These are phyloP conservation scores for Cyamopsis tetragonoloba DNA, from an alignment of 306 rosid species.

Conservation along the genomic window DNA sequence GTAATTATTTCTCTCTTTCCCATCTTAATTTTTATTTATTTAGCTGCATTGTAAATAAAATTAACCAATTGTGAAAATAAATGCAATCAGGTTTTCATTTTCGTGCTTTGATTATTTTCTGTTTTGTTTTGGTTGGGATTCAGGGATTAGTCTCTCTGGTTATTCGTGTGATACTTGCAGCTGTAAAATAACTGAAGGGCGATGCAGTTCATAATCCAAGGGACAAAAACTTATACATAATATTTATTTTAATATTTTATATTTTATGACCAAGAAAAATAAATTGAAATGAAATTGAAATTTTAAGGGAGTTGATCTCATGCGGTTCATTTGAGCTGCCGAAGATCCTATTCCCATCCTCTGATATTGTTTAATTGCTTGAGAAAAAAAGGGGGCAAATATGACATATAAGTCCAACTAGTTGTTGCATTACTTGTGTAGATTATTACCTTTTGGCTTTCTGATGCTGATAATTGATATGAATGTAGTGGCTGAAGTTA, in stretches of 20 bases:
- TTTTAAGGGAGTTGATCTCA: too few species aligned
- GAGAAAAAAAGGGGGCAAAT: not conserved
- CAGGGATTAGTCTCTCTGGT: not conserved
- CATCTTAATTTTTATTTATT: too few species aligned
- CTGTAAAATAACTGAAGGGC: too few species aligned
- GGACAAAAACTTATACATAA: too few species aligned
- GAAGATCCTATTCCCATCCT: not conserved
- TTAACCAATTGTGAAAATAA: too few species aligned
- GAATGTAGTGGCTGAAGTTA: slow-evolving; percentile 16
- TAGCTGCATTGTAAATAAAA: too few species aligned
- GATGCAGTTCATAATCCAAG: too few species aligned
- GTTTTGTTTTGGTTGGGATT: not conserved
- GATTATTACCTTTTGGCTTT: not conserved
- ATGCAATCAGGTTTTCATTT: slow-evolving; percentile 5
- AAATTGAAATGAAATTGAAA: too few species aligned
- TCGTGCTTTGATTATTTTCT: not conserved
- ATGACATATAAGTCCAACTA: too few species aligned
- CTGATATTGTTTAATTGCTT: not conserved
- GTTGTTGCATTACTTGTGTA: not conserved
- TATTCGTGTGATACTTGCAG: not conserved
- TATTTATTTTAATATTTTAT: too few species aligned
- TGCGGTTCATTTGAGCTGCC: too few species aligned
- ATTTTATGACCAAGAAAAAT: too few species aligned
- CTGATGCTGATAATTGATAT: slow-evolving; percentile 7
- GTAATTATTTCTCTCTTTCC: slow-evolving; percentile 16